phyloP scores from a whole-genome alignment of 805 yeast genomes.

The Sugiyamaella boreocaroliniensis region DNA sequence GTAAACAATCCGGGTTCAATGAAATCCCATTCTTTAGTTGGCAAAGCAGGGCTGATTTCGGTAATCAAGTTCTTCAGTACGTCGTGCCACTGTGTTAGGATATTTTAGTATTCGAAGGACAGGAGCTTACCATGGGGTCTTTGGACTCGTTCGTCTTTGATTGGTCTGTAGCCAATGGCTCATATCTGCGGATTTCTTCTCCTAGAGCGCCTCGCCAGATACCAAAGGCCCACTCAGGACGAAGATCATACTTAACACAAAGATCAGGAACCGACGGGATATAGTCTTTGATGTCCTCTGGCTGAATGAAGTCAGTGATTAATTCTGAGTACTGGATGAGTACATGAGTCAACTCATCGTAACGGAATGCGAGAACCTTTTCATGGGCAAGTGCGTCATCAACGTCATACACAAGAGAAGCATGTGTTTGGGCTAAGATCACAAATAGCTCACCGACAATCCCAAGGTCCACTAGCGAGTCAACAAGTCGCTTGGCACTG shows the following conservation, averaged over 20 bases:
- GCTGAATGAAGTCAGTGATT: conserved; percentile 43
- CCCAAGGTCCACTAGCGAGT: conserved; percentile 35
- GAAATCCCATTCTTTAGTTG: conserved; percentile 25
- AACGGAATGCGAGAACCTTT: conserved; percentile 63
- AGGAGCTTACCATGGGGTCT: conserved; percentile 45
- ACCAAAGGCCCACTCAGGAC: conserved; percentile 60
- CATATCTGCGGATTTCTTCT: conserved; percentile 29
- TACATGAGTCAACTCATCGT: conserved; percentile 66
- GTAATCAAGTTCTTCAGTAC: conserved; percentile 29
- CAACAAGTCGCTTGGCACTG: conserved; percentile 47
- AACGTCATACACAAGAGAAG: conserved; percentile 33
- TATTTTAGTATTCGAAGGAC: conserved; percentile 28
- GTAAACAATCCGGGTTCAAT: conserved; percentile 40
- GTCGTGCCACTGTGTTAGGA: conserved; percentile 36
- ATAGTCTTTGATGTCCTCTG: conserved; percentile 16
- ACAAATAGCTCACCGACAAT: conserved; percentile 60
- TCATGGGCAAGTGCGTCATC: conserved; percentile 42
- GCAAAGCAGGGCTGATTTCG: conserved; percentile 25
- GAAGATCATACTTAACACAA: conserved; percentile 24
- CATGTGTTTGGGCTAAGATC: conserved; percentile 46
- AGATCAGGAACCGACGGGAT: conserved; percentile 19
- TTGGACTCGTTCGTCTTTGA: conserved; percentile 46
- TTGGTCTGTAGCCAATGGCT: conserved; percentile 16
- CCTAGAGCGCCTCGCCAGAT: conserved; percentile 52
- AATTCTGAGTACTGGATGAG: conserved; percentile 58